These are phyloP conservation scores for Wickerhamiella bombiphila DNA, from an alignment of 805 yeast species.

Conservation along the genomic window DNA sequence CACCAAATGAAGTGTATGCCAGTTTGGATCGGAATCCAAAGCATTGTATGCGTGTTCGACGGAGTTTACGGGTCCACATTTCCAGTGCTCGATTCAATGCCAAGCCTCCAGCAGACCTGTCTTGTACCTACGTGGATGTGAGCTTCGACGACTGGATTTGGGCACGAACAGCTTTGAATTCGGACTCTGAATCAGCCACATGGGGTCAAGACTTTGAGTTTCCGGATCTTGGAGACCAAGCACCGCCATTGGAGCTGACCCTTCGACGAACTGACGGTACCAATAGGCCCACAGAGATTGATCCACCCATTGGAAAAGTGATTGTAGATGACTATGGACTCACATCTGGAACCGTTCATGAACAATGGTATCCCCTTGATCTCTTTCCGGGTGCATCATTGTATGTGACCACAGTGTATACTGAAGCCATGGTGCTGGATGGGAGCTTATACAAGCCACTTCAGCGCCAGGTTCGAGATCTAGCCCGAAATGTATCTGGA, in stretches of 20 bases:
- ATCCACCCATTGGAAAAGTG: slow-evolving; percentile 11
- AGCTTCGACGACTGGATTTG: slow-evolving; percentile 58
- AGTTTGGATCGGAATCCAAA: slow-evolving; percentile 10
- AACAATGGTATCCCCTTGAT: neutral
- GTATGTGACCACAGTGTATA: slow-evolving; percentile 17
- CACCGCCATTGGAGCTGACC: slow-evolving; percentile 25
- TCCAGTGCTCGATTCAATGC: slow-evolving; percentile 1
- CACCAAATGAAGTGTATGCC: slow-evolving; percentile 18
- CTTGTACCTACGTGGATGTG: slow-evolving; percentile 49
- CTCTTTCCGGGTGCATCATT: slow-evolving; percentile 10
- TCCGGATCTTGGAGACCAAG: slow-evolving; percentile 36
- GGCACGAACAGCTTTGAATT: slow-evolving; percentile 56
- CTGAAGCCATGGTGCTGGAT: slow-evolving; percentile 29
- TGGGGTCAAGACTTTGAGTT: slow-evolving; percentile 68
- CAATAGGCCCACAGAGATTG: slow-evolving; percentile 4
- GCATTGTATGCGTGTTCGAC: slow-evolving; percentile 10
- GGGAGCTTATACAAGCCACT: slow-evolving; percentile 45
- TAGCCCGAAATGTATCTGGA: slow-evolving; percentile 27
- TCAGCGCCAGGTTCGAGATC: slow-evolving; percentile 38
- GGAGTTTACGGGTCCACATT: slow-evolving; percentile 5
- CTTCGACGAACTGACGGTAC: slow-evolving; percentile 10
- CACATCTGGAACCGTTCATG: slow-evolving; percentile 2
- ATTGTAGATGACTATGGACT: slow-evolving; percentile 7
- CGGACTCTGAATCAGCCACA: slow-evolving; percentile 44
- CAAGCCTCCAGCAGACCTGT: slow-evolving; percentile 6